Percentiles rank a stretch among this genome's conserved stretches.
phyloP scores from a whole-genome alignment of 2,329 filamentous ascomycete species.

The Exophiala sp. region DNA sequence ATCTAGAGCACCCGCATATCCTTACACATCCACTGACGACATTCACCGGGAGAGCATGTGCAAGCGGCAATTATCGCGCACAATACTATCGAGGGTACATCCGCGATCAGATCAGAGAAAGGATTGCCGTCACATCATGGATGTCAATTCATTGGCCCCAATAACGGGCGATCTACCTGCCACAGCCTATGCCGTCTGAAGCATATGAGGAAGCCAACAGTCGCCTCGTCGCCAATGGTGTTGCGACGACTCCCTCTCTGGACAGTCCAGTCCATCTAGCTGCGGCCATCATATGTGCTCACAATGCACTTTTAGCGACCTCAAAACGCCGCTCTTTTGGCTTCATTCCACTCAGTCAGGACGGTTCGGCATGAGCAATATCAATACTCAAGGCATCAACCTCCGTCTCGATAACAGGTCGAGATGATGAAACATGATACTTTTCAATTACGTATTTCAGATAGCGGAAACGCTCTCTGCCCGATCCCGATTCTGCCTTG shows the following conservation, averaged over 20 bases:
- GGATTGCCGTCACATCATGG: background rate
- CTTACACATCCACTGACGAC: background rate
- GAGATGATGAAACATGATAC: background rate
- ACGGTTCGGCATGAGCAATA: background rate
- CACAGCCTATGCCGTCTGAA: background rate
- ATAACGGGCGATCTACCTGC: background rate
- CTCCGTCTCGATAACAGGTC: background rate
- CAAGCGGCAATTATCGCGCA: too few species aligned
- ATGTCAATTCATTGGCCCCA: constrained; percentile 20
- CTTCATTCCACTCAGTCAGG: background rate
- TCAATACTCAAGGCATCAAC: background rate
- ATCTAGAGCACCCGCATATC: too few species aligned
- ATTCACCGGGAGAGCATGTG: too few species aligned
- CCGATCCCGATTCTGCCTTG: constrained; percentile 29
- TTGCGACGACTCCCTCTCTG: too few species aligned
- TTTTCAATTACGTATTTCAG: constrained; percentile 20
- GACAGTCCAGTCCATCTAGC: background rate
- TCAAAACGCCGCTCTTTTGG: background rate
- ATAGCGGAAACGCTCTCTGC: constrained; percentile 23
- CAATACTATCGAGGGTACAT: background rate
- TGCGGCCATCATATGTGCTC: background rate
- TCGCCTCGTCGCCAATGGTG: background rate
- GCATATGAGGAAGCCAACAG: background rate
- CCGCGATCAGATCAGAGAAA: background rate
- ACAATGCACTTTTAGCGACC: background rate